A percentile compares a stretch with the other conserved stretches of the same genome.
phyloP scores from a whole-genome alignment of 1,284 basidiomycete genomes.

The Cryptococcus floricola region DNA sequence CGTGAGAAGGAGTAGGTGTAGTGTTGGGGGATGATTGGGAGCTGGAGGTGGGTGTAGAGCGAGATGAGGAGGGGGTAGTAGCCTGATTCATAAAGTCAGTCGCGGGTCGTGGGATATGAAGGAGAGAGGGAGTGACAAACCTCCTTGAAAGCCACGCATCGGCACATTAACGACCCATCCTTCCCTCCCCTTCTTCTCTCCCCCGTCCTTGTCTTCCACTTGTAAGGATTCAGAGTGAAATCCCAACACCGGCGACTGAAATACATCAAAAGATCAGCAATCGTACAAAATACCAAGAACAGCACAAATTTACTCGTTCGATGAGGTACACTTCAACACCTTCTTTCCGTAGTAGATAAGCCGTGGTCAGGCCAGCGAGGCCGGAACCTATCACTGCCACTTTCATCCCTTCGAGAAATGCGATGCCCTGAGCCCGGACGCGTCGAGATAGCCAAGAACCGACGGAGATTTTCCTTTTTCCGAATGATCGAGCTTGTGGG shows the following conservation, averaged over 20 bases:
- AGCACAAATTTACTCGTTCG: constrained; percentile 58
- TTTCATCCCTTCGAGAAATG: constrained; percentile 7
- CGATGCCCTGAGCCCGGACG: no score
- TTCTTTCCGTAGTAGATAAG: constrained; percentile 55
- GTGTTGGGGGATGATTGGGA: constrained; percentile 50
- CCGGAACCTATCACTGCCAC: constrained; percentile 67
- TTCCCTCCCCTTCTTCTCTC: constrained; percentile 46
- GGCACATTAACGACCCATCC: constrained; percentile 62
- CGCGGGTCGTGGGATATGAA: neutral
- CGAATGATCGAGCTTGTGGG: no score
- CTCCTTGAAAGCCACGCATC: constrained; percentile 74
- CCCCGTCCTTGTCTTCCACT: constrained; percentile 52
- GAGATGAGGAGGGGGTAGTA: constrained; percentile 66
- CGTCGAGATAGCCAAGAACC: no score
- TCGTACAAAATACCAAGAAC: neutral
- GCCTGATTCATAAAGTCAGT: constrained; percentile 48
- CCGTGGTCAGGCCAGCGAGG: constrained; percentile 65
- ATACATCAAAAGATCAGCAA: neutral
- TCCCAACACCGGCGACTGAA: constrained; percentile 28
- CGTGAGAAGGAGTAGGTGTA: constrained; percentile 69
- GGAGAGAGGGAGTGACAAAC: constrained; percentile 36
- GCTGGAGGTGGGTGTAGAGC: constrained; percentile 58
- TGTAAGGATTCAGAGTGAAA: constrained; percentile 40
- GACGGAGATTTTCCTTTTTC: no score
- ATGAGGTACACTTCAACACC: constrained; percentile 66